Evolutionary conservation across 805 yeast genomes (phyloP).

Genomic region (Pichia scutulata): DNA sequence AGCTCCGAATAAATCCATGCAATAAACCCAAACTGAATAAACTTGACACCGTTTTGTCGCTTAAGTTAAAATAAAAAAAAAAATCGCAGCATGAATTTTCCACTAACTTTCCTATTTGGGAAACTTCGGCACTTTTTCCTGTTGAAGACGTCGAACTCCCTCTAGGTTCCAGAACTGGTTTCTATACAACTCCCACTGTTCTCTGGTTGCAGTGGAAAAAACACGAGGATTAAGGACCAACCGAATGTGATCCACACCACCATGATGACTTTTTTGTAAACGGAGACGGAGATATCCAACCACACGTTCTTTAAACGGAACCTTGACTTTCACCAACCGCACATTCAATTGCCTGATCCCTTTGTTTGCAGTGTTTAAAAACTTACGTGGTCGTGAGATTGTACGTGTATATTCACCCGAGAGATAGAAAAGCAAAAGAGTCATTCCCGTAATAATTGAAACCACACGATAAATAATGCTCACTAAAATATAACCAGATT

Average conservation of each 20-base stretch:
- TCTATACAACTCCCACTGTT: slow-evolving; percentile 91
- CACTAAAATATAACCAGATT: slow-evolving; percentile 23
- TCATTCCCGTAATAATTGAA: slow-evolving; percentile 54
- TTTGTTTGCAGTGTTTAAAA: slow-evolving; percentile 76
- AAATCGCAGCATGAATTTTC: neutral
- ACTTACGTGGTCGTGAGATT: slow-evolving; percentile 72
- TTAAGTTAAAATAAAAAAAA: neutral
- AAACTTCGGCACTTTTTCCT: neutral
- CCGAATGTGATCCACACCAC: slow-evolving; percentile 74
- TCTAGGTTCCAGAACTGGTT: slow-evolving; percentile 91
- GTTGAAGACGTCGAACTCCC: neutral
- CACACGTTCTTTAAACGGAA: slow-evolving; percentile 10
- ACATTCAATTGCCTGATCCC: slow-evolving; percentile 81
- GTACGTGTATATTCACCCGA: slow-evolving; percentile 89
- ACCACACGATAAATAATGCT: slow-evolving; percentile 43
- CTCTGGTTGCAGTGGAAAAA: slow-evolving; percentile 75
- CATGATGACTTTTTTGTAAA: slow-evolving; percentile 36
- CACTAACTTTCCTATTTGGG: neutral
- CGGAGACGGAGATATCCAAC: neutral
- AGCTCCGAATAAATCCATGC: neutral
- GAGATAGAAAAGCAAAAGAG: slow-evolving; percentile 68
- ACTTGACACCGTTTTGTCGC: neutral
- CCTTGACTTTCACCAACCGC: slow-evolving; percentile 57
- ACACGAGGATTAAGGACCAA: slow-evolving; percentile 73
- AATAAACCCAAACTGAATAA: neutral